Evolutionary conservation across 1,284 basidiomycete species (phyloP), one percentile per base, ranked within the genome.

Genomic region (Leccinum subrobustum): DNA sequence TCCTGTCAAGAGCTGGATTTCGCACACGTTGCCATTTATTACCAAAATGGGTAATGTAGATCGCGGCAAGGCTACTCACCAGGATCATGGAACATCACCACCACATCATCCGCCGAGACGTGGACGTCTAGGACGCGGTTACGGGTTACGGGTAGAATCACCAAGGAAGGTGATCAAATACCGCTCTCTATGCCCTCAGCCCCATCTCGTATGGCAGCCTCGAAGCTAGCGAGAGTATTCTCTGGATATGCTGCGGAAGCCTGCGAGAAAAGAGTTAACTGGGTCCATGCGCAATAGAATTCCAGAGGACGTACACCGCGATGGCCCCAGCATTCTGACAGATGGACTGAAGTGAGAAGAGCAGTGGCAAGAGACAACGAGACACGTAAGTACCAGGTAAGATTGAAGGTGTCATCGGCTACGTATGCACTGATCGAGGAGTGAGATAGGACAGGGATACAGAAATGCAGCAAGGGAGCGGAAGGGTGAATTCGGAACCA

Each of bases 81-180:
- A 11, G 93, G 92, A 76, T 98, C 96, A 75, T 98, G 95, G 77
- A 96, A 97, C 93, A 98, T 95, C 63, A 98, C 77, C 54, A 98
- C 91, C 54, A 94, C 87, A 69, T 89, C 82, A 79, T 98, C 96
- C 66, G 83, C 77, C 56, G 96, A 96, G 72, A 98, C 91, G 77
- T 98, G 96, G 67, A 98, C 95, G 84, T 98, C 96, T 95, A 85
- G 66, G 76, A 75, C 76, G 44, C 11, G 14, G 35, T 35, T 35
- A 73, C 69, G 75, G 73, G 84, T 87, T 80, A 88, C 76, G 80
- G 74, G 63, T 60, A 73, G 67, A 68, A 70, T 65, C 69, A 72
- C 62, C 60, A 73, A 63, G 68, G 61, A 70, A 60, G 66, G 71
- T 65, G 65, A 73, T 77, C 64, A 82, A 85, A 76, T 87, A 91